Conservation (phyloP, 1,284 basidiomycete species). For the Rhizopogon hawkerae region DNA sequence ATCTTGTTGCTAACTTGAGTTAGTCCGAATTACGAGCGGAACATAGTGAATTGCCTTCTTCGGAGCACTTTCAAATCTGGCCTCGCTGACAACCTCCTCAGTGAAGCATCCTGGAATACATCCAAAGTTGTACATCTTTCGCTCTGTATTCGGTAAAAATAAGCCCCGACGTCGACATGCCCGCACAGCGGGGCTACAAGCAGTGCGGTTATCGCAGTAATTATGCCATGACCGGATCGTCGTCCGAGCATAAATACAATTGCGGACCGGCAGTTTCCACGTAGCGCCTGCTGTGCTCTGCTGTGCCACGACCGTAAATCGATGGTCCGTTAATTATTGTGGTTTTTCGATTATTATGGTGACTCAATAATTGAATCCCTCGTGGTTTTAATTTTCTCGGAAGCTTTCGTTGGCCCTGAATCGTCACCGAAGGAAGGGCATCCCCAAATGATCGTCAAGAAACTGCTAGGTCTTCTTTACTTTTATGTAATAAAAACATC, state of each 20-base stretch:
- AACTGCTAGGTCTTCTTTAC: no score
- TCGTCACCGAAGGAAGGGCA: neutral
- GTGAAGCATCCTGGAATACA: no score
- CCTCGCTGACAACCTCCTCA: neutral
- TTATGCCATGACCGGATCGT: neutral
- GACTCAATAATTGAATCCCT: neutral
- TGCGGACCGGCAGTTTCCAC: neutral
- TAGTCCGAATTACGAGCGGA: neutral
- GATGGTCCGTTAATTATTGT: neutral
- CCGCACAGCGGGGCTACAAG: neutral
- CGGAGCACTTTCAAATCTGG: neutral
- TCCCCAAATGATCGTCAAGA: conserved; percentile 2
- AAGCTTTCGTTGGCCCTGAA: neutral
- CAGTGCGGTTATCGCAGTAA: neutral
- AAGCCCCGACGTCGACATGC: no score
- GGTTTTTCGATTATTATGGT: neutral
- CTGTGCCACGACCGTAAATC: neutral
- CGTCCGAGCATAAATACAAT: neutral
- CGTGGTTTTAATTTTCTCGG: neutral
- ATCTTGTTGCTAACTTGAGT: neutral
- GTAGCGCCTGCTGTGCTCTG: neutral
- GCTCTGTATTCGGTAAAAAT: no score
- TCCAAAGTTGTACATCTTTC: no score
- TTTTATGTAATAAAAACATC: neutral
- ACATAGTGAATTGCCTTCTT: neutral